These are phyloP conservation scores for Phytophthora litchii DNA, from an alignment of 352 stramenopile species.

Conservation along the genomic window DNA sequence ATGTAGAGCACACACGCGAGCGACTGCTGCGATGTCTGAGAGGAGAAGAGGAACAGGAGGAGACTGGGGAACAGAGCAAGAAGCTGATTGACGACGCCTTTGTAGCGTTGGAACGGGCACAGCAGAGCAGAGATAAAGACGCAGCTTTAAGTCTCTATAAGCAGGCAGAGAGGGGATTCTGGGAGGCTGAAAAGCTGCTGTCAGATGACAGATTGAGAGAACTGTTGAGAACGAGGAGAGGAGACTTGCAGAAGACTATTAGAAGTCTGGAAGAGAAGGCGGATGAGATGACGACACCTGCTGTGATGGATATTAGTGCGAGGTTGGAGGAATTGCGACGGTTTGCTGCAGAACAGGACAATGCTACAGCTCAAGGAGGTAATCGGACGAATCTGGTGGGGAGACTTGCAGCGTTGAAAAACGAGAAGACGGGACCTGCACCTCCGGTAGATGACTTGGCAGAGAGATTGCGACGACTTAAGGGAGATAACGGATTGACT, in stretches of 20 bases:
- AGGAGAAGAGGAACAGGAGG: constrained; percentile 1
- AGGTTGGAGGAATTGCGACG: constrained; percentile 48
- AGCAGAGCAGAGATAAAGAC: constrained; percentile 13
- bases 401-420: constrained; percentile 59
- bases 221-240: constrained; percentile 35
- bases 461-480: constrained; percentile 50
- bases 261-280: constrained; percentile 13
- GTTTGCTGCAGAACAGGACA: constrained; percentile 41
- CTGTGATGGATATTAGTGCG: constrained; percentile 34
- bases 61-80: not conserved
- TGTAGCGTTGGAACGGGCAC: constrained; percentile 38
- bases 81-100: constrained; percentile 52
- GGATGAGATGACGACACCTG: not conserved
- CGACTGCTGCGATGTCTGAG: constrained; percentile 24
- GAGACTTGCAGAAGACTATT: constrained; percentile 46
- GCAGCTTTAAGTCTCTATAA: constrained; percentile 39
- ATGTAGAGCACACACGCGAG: constrained; percentile 31
- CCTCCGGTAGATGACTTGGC: constrained; percentile 34
- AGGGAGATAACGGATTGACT: constrained; percentile 5
- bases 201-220: constrained; percentile 44
- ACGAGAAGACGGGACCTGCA: constrained; percentile 34
- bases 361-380: not conserved
- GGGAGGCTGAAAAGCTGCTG: constrained; percentile 37
- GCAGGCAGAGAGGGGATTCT: constrained; percentile 41
- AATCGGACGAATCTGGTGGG: constrained; percentile 34